Base-by-base conservation (phyloP, 768 basidiomycete genomes). In the Podaxis sp. region DNA sequence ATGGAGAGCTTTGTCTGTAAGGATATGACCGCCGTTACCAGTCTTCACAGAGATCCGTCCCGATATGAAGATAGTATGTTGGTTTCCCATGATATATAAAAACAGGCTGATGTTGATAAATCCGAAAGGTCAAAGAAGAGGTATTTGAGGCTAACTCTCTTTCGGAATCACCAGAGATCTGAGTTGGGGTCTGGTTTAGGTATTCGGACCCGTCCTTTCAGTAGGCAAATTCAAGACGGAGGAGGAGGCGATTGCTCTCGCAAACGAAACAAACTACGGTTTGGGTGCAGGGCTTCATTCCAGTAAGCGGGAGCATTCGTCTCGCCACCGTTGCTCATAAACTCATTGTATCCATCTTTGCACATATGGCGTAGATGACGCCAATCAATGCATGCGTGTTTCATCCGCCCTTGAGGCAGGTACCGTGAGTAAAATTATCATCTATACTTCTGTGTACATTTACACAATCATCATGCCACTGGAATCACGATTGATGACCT, bases 121-220 rank as follows among this genome's bases (percentile, higher is more conserved):
- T n/a, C 64, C 40, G 35, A 50, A 60, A 86, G 84, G 84, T 87
- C 64, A 79, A 83, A 69, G 91, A 93, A 74, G 90, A 92, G 79
- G 87, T 80, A 70, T 61, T 47, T 37, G 52, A 48, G 71, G 53
- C 28, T 58, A 11, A 54, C 27, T 62, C 57, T 42, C 48, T 48
- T 62, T 60, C 37, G 51, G 36, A 18, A 42, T 23, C 28, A n/a
- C 44, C 7, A 50, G 18, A 3, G 44, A 46, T 59, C 63, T 50
- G 69, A 58, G 62, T 54, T 59, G 50, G 52, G 53, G 38, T 58
- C 46, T 62, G 35, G 32, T 9, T 32, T 61, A 95, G 87, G 97
- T 97, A 65, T 98, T 98, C 71, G 96, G 96, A 7, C 96, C 96
- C 27, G 95, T 98, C 2, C 82, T 95, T 42, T 82, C 86, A 25